These are phyloP conservation scores for Phaseolus lunatus DNA, from an alignment of 306 rosid species.

Conservation along the genomic window DNA sequence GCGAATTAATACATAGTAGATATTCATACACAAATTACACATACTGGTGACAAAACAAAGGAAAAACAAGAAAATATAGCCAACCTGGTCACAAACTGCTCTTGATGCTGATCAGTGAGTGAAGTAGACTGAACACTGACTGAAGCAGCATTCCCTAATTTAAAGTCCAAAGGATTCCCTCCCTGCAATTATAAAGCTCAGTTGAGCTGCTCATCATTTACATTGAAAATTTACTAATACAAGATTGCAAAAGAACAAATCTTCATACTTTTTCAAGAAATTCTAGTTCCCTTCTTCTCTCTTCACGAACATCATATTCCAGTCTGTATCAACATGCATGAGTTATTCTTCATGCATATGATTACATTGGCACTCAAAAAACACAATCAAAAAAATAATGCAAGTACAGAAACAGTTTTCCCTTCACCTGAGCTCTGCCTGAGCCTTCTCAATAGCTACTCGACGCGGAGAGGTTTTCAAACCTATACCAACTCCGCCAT, in stretches of 20 bases:
- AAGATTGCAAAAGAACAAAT: constrained; percentile 42
- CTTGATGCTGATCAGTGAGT: constrained; percentile 90
- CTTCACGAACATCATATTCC: constrained; percentile 93
- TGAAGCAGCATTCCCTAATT: constrained; percentile 83
- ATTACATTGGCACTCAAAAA: constrained; percentile 36
- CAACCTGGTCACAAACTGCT: constrained; percentile 92
- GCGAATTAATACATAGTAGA: constrained; percentile 15
- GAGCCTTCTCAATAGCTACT: constrained; percentile 95
- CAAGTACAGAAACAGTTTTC: constrained; percentile 40
- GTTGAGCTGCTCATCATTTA: constrained; percentile 36
- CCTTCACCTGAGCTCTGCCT: constrained; percentile 88
- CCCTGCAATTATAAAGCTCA: constrained; percentile 69
- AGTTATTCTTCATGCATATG: constrained; percentile 34
- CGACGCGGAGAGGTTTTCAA: constrained; percentile 94
- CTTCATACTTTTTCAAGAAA: constrained; percentile 94
- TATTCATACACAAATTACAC: constrained; percentile 38
- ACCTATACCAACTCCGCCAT: constrained; percentile 93
- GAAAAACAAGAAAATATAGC: background rate
- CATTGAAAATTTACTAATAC: constrained; percentile 26
- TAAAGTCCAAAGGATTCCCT: constrained; percentile 96
- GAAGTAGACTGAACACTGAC: constrained; percentile 98
- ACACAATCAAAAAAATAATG: constrained; percentile 24
- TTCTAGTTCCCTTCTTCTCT: constrained; percentile 91
- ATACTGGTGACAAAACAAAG: constrained; percentile 14
- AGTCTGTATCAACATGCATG: constrained; percentile 71